phyloP scores from a whole-genome alignment of 192 early-diverging fungal species.

The Podila verticillata region DNA sequence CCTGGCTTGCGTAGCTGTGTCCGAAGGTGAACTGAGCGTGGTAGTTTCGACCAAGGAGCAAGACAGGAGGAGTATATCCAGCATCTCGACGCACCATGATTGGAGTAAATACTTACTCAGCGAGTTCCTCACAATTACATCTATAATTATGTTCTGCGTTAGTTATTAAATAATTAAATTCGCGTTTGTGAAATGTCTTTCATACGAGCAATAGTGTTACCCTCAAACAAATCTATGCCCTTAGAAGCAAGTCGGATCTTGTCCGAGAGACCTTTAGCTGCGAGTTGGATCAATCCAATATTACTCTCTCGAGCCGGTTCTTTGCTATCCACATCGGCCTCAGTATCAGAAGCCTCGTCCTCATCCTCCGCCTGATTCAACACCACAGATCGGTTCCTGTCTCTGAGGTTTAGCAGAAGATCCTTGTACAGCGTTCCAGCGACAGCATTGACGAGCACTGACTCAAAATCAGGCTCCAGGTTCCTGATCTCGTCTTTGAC shows the following conservation, averaged over 20 bases:
- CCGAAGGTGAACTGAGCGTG: background rate
- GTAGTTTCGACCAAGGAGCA: background rate
- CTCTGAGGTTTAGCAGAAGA: constrained; percentile 30
- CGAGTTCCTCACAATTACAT: constrained; percentile 27
- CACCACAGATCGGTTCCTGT: constrained; percentile 34
- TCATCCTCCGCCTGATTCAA: constrained; percentile 20
- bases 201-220: constrained; percentile 1
- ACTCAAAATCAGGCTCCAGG: constrained; percentile 44
- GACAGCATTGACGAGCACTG: constrained; percentile 27
- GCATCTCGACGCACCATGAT: constrained; percentile 23
- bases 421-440: constrained; percentile 21
- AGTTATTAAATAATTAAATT: background rate
- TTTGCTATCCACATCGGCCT: background rate
- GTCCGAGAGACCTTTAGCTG: constrained; percentile 11
- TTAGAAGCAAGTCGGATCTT: constrained; percentile 15
- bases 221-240: constrained; percentile 43
- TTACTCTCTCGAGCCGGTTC: background rate
- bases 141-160: background rate
- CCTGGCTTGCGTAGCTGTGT: background rate
- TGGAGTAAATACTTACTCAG: constrained; percentile 46
- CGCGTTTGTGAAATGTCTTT: no score
- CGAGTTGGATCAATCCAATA: background rate
- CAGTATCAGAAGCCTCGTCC: background rate
- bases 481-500: constrained; percentile 24
- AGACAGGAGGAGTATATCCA: constrained; percentile 6